A percentile compares a stretch with the other conserved stretches of the same genome.
phyloP scores from a whole-genome alignment of 2,329 filamentous ascomycete species.

The Arthroderma sp. region DNA sequence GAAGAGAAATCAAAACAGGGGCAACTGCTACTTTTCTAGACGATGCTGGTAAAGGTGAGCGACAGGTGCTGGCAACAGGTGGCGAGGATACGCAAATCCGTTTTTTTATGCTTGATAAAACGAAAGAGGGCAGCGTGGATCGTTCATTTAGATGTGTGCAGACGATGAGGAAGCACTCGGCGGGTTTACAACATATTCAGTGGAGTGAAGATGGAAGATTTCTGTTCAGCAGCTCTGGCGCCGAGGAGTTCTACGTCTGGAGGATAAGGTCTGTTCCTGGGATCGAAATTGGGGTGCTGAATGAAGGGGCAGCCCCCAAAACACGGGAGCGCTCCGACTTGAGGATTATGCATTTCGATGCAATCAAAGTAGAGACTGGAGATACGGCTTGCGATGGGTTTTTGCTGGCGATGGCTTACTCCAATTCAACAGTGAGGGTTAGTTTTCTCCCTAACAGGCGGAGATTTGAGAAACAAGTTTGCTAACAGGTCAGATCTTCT shows the following conservation, averaged over 20 bases:
- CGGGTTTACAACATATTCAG: slow-evolving; percentile 66
- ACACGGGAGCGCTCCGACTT: slow-evolving; percentile 49
- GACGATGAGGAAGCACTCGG: slow-evolving; percentile 62
- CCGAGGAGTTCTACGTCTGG: slow-evolving; percentile 86
- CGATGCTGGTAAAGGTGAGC: slow-evolving; percentile 3
- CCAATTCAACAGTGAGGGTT: slow-evolving; percentile 64
- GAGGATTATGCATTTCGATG: slow-evolving; percentile 68
- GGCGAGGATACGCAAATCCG: slow-evolving; percentile 63
- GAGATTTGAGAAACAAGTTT: slow-evolving; percentile 8
- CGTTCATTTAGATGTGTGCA: slow-evolving; percentile 40
- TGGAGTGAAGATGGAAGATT: slow-evolving; percentile 57
- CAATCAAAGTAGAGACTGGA: slow-evolving; percentile 23
- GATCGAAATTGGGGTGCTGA: slow-evolving; percentile 39
- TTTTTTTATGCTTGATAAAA: slow-evolving; percentile 38
- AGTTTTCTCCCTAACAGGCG: slow-evolving; percentile 9
- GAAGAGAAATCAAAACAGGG: slow-evolving; percentile 65
- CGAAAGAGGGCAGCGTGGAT: slow-evolving; percentile 10
- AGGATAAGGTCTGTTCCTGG: slow-evolving; percentile 44
- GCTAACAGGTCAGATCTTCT: slow-evolving; percentile 32
- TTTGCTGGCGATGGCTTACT: slow-evolving; percentile 60
- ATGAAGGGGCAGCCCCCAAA: slow-evolving; percentile 38
- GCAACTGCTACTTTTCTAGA: slow-evolving; percentile 29
- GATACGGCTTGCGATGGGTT: slow-evolving; percentile 26
- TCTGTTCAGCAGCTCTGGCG: slow-evolving; percentile 75
- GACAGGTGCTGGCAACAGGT: slow-evolving; percentile 48